Percentiles rank a stretch among this genome's conserved stretches.
These are phyloP conservation scores for Mycosarcoma mackinlayi DNA, from an alignment of 1,284 basidiomycete genomes.

Conservation along the genomic window DNA sequence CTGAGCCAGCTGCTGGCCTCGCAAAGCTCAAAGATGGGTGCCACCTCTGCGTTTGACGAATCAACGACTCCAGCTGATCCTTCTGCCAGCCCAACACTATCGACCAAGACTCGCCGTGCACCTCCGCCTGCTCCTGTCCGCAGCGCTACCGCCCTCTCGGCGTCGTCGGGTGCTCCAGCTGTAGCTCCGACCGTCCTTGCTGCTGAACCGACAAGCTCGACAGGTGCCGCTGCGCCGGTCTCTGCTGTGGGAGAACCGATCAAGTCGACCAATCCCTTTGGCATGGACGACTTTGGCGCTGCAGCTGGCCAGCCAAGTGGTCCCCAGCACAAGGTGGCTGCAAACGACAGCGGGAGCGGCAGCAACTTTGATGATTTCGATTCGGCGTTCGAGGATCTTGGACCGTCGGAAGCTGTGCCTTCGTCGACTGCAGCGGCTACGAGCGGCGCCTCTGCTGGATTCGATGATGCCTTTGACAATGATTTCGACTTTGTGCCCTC, in stretches of 20 bases:
- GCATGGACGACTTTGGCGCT: conserved; percentile 42
- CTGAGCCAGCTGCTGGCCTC: conserved; percentile 41
- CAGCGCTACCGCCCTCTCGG: conserved; percentile 28
- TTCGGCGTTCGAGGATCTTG: conserved; percentile 64
- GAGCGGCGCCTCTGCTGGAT: conserved; percentile 15
- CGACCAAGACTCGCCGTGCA: conserved; percentile 58
- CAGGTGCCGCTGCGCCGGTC: conserved; percentile 12
- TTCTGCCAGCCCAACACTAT: conserved; percentile 33
- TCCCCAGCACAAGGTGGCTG: conserved; percentile 5
- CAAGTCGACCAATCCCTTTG: conserved; percentile 45
- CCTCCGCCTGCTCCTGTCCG: conserved; percentile 60
- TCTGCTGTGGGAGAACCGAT: conserved; percentile 10
- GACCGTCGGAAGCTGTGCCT: conserved; percentile 53
- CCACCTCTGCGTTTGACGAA: conserved; percentile 8
- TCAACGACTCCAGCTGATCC: conserved; percentile 4
- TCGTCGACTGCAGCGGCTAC: conserved; percentile 13
- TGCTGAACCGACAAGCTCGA: conserved; percentile 18
- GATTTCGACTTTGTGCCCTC: conserved; percentile 65
- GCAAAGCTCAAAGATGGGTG: conserved; percentile 3
- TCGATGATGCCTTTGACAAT: conserved; percentile 63
- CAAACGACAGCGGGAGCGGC: conserved; percentile 35
- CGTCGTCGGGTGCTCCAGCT: conserved; percentile 20
- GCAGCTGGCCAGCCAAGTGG: conserved; percentile 2
- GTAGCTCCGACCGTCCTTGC: conserved; percentile 18
- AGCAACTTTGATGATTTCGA: conserved; percentile 66